Conservation (phyloP, 768 basidiomycete genomes). For the Termitomyces sp. region DNA sequence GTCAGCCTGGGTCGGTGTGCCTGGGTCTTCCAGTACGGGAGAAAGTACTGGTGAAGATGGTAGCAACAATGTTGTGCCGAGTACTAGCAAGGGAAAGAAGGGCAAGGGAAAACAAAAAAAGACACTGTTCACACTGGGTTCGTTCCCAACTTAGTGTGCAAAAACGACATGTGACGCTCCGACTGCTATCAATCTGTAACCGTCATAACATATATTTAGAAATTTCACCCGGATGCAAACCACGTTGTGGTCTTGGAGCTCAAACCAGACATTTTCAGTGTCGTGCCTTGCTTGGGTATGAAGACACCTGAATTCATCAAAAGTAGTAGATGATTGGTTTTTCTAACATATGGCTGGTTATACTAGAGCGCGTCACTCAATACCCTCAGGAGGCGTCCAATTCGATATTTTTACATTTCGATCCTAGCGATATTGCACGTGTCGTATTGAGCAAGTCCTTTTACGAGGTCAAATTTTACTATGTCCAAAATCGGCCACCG, state of each 20-base stretch:
- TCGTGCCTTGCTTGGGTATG: background rate
- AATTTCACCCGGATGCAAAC: too few relatives aligned
- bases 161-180: background rate
- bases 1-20: constrained; percentile 34
- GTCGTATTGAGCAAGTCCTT: too few relatives aligned
- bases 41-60: constrained; percentile 4
- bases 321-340: background rate
- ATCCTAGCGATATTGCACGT: too few relatives aligned
- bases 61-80: constrained; percentile 4
- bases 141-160: constrained; percentile 28
- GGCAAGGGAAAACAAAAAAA: constrained; percentile 82
- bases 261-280: background rate
- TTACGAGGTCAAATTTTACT: too few relatives aligned
- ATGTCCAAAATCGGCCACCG: too few relatives aligned
- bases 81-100: constrained; percentile 54
- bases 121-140: constrained; percentile 67
- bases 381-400: background rate
- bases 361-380: background rate
- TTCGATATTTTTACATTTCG: background rate
- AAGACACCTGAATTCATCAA: background rate
- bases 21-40: constrained; percentile 6
- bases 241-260: background rate
- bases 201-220: background rate
- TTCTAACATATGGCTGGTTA: background rate
- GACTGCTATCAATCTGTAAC: background rate